A percentile compares a stretch with the other conserved stretches of the same genome.
Evolutionary conservation across 495 filamentous ascomycete genomes (phyloP).

Genomic region (Pyrenula aspistea): DNA sequence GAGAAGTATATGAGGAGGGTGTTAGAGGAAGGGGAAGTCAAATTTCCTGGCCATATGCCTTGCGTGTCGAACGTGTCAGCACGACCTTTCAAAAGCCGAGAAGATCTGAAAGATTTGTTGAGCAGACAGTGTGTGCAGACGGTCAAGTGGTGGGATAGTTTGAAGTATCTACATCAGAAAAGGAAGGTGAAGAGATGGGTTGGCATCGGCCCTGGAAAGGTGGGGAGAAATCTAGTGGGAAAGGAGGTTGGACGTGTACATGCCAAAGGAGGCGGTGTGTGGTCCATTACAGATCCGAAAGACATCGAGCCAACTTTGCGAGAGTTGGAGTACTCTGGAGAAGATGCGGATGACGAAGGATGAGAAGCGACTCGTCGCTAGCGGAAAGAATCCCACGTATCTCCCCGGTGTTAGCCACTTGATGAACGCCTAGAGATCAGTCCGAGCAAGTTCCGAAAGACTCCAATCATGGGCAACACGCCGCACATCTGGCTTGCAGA

Average conservation of each 20-base stretch:
- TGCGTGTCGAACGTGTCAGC: slow-evolving; percentile 82
- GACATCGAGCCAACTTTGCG: slow-evolving; percentile 68
- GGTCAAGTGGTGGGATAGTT: slow-evolving; percentile 86
- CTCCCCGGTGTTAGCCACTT: no score
- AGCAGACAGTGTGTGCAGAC: slow-evolving; percentile 76
- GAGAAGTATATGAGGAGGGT: slow-evolving; percentile 55
- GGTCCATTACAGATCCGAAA: slow-evolving; percentile 75
- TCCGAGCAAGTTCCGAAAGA: no score
- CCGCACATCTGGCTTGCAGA: no score
- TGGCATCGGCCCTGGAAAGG: slow-evolving; percentile 89
- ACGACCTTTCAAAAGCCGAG: slow-evolving; percentile 58
- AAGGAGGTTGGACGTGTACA: slow-evolving; percentile 84
- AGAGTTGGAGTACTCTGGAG: slow-evolving; percentile 64
- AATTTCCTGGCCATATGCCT: slow-evolving; percentile 61
- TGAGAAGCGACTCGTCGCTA: no score
- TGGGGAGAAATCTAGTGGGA: slow-evolving; percentile 85
- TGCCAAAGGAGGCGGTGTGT: slow-evolving; percentile 80
- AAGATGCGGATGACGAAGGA: slow-evolving; percentile 25
- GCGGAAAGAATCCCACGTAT: no score
- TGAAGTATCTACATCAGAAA: slow-evolving; percentile 80
- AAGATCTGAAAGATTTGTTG: slow-evolving; percentile 62
- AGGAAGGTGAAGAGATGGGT: slow-evolving; percentile 77
- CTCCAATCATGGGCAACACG: no score
- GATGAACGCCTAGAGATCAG: no score
- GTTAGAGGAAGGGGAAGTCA: slow-evolving; percentile 45